Conservation (phyloP, 2,329 filamentous ascomycete species). For the Alternaria conjuncta region DNA sequence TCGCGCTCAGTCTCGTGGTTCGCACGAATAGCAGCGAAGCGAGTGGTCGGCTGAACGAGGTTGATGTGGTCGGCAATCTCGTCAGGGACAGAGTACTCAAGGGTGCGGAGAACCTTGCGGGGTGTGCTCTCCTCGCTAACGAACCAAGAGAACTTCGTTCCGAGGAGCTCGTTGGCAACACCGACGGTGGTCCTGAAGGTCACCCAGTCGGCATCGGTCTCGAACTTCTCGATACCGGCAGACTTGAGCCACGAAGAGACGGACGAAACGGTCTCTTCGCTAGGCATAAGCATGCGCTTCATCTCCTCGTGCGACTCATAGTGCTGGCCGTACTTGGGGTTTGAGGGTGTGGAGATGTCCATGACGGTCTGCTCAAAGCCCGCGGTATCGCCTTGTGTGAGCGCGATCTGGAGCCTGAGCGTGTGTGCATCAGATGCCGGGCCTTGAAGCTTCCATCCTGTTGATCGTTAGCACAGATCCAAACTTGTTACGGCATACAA, state of each 20-base stretch:
- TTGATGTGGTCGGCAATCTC: constrained; percentile 51
- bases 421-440: constrained; percentile 25
- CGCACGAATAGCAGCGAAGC: constrained; percentile 50
- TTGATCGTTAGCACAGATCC: not conserved
- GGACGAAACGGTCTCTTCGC: constrained; percentile 43
- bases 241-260: constrained; percentile 55
- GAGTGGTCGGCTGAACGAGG: constrained; percentile 60
- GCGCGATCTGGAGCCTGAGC: constrained; percentile 40
- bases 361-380: constrained; percentile 50
- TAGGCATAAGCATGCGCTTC: constrained; percentile 52
- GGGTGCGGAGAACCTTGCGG: constrained; percentile 53
- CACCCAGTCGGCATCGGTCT: constrained; percentile 48
- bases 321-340: constrained; percentile 58
- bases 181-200: constrained; percentile 49
- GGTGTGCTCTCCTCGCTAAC: constrained; percentile 43
- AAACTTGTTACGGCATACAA: not conserved
- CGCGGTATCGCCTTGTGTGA: constrained; percentile 38
- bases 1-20: constrained; percentile 27
- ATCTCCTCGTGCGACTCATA: constrained; percentile 52
- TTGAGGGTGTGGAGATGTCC: constrained; percentile 56
- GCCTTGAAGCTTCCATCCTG: constrained; percentile 34
- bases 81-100: constrained; percentile 51
- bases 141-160: constrained; percentile 57
- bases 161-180: constrained; percentile 53
- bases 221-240: constrained; percentile 46